Conservation (phyloP, 2,329 filamentous ascomycete genomes). For the Ilyonectria robusta region DNA sequence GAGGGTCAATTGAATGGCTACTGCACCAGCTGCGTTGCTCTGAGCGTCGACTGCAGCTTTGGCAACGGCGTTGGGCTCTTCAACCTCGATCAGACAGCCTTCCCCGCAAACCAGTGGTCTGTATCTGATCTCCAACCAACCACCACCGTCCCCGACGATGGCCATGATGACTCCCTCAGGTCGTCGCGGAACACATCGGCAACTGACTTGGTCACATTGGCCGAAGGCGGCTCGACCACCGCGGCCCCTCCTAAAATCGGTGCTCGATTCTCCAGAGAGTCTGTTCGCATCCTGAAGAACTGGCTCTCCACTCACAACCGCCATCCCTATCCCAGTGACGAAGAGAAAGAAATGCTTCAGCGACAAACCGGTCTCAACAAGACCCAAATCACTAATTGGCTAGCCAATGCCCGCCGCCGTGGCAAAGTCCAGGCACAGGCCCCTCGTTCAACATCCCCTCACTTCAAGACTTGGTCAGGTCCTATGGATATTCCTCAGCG, state of each 20-base stretch:
- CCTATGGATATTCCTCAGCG: conserved; percentile 82
- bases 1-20: conserved; percentile 73
- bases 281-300: conserved; percentile 84
- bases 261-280: conserved; percentile 84
- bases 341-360: conserved; percentile 86
- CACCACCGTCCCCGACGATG: conserved; percentile 49
- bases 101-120: conserved; percentile 63
- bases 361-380: conserved; percentile 84
- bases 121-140: conserved; percentile 60
- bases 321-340: conserved; percentile 90
- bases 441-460: conserved; percentile 78
- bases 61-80: conserved; percentile 55
- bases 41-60: conserved; percentile 72
- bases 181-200: conserved; percentile 46
- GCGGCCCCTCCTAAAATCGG: conserved; percentile 72
- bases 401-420: conserved; percentile 88
- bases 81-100: conserved; percentile 53
- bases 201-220: conserved; percentile 48
- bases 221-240: conserved; percentile 46
- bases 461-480: conserved; percentile 70
- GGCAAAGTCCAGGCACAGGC: conserved; percentile 81
- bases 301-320: conserved; percentile 86
- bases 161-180: conserved; percentile 42
- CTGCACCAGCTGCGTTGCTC: conserved; percentile 74
- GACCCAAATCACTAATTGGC: conserved; percentile 91